phyloP scores from a whole-genome alignment of 331 rosid species.

The Cydonia oblonga region DNA sequence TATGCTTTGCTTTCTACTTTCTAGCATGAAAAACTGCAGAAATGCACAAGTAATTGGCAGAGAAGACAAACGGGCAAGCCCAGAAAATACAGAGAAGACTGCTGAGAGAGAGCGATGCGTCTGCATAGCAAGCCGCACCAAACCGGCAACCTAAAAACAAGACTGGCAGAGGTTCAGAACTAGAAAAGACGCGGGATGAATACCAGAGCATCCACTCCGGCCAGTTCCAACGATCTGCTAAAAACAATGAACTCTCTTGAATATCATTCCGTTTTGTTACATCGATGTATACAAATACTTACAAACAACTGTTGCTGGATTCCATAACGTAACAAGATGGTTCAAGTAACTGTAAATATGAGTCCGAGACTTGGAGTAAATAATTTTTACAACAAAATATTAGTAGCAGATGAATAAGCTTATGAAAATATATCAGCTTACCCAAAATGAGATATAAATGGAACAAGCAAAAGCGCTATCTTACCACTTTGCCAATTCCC shows the following conservation, averaged over 20 bases:
- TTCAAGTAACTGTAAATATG: not conserved
- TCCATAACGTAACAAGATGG: not conserved
- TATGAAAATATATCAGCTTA: not conserved
- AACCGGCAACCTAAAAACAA: too few relatives aligned
- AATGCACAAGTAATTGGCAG: not conserved
- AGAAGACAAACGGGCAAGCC: too few relatives aligned
- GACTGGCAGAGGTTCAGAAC: too few relatives aligned
- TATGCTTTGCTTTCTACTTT: not conserved
- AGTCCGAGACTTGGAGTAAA: not conserved
- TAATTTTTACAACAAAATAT: constrained; percentile 3
- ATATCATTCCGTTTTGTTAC: not conserved
- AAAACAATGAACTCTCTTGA: not conserved
- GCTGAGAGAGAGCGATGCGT: not conserved
- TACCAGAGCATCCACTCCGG: too few relatives aligned
- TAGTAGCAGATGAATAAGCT: not conserved
- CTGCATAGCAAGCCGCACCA: not conserved
- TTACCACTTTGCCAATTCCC: not conserved
- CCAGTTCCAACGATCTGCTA: too few relatives aligned
- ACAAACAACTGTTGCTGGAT: not conserved
- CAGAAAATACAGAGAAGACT: too few relatives aligned
- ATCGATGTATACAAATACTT: not conserved
- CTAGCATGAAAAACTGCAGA: not conserved
- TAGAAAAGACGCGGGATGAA: too few relatives aligned
- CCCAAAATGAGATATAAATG: not conserved
- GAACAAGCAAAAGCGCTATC: not conserved